Evolutionary conservation across 495 filamentous ascomycete genomes (phyloP).

Genomic region (Astrothelium subdiscretum): DNA sequence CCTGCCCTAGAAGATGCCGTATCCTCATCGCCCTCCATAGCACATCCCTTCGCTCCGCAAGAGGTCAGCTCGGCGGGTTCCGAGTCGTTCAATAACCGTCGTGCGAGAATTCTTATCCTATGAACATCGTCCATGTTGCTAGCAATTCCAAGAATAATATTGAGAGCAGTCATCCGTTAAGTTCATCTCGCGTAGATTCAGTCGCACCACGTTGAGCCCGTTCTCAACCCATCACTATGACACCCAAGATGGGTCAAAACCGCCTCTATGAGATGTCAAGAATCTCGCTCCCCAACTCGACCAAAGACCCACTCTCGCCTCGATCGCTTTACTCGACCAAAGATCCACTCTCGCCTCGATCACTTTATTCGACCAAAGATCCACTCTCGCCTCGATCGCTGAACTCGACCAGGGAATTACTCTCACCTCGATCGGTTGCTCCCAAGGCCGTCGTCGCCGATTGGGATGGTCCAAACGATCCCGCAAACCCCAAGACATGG

Average conservation of each 20-base stretch:
- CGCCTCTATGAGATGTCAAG: not conserved
- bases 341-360: not conserved
- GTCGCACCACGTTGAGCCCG: not conserved
- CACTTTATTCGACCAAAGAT: not conserved
- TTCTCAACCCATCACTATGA: not conserved
- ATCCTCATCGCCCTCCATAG: not conserved
- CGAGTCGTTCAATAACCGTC: not conserved
- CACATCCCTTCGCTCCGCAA: not conserved
- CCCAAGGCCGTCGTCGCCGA: not conserved
- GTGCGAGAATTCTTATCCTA: not conserved
- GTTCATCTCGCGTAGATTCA: not conserved
- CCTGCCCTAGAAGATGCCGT: not conserved
- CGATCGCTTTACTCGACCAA: not conserved
- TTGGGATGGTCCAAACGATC: slow-evolving; percentile 8
- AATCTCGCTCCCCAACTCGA: not conserved
- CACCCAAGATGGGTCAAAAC: not conserved
- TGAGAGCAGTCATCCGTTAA: not conserved
- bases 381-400: not conserved
- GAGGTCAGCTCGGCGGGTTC: not conserved
- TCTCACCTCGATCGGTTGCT: not conserved
- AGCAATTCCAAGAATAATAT: not conserved
- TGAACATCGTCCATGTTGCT: not conserved
- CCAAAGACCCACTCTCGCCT: not conserved
- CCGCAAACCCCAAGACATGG: slow-evolving; percentile 6
- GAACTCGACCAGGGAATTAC: not conserved